Evolutionary conservation across 2,329 filamentous ascomycete species (phyloP), one percentile per base, ranked within the genome.

Genomic region (Curvularia spicifera): DNA sequence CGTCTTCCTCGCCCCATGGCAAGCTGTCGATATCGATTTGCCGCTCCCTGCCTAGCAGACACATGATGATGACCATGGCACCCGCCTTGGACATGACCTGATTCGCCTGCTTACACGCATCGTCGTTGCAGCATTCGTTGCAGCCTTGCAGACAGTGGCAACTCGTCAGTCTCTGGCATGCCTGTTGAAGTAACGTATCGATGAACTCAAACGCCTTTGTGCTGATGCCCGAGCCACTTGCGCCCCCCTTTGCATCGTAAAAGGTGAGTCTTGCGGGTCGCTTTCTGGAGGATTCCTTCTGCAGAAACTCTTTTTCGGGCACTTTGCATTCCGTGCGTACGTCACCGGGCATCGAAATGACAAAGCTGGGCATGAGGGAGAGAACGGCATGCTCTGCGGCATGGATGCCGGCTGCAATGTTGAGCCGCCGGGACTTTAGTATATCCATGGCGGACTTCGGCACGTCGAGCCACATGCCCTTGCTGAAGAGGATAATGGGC

Each of bases 381-480:
- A 98, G 85, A 24, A 98, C 82, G 0, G 93, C 93, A 75, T 99
- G 95, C 78, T 98, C 93, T 2, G 95, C 94, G 0, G 94, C 94
- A 72, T 98, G 95, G 57, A 99, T 97, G 0, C 91, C 91, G 0
- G 89, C 95, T 0, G 92, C 94, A 9, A 94, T 84, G 73, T 97
- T 91, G 31, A 98, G 81, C 0, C 87, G 82, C 7, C 89, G 83
- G 0, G 84, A 84, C 40, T 88, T 84, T 1, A 99, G 83, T 42
- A 97, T 93, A 13, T 92, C 87, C 5, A 98, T 84, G 0, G 93
- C 93, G 0, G 76, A 77, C 60, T 88, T 88, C 0, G 95, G 94
- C 2, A 99, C 87, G 73, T 98, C 94, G 13, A 98, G 85, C 95
- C 95, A 99, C 87, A 97, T 91, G 39, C 93, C 95, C 74, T 95